Conservation (phyloP, 805 yeast species). For the Pichia cephalocereana region DNA sequence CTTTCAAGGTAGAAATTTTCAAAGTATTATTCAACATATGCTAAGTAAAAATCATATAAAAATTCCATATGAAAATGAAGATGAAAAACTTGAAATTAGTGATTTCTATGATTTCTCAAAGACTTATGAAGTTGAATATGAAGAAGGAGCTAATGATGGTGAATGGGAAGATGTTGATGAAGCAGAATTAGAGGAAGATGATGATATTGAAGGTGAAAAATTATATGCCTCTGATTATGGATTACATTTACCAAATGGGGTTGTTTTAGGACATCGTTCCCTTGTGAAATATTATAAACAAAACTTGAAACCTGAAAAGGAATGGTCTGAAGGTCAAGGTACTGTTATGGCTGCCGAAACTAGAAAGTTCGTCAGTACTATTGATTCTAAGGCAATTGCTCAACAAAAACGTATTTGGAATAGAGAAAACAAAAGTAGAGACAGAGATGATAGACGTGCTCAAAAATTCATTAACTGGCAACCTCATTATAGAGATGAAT, state of each 20-base stretch:
- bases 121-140: slow-evolving; percentile 34
- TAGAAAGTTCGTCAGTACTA: slow-evolving; percentile 37
- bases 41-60: slow-evolving; percentile 75
- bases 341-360: slow-evolving; percentile 74
- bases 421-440: slow-evolving; percentile 40
- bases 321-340: slow-evolving; percentile 53
- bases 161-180: slow-evolving; percentile 28
- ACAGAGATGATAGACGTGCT: slow-evolving; percentile 45
- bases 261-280: slow-evolving; percentile 73
- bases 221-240: slow-evolving; percentile 42
- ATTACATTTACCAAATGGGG: slow-evolving; percentile 67
- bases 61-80: slow-evolving; percentile 77
- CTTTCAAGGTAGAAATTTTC: slow-evolving; percentile 76
- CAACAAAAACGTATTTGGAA: slow-evolving; percentile 52
- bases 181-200: slow-evolving; percentile 28
- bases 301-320: slow-evolving; percentile 40
- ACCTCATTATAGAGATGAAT: slow-evolving; percentile 72
- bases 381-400: slow-evolving; percentile 33
- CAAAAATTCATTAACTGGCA: slow-evolving; percentile 72
- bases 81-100: slow-evolving; percentile 66
- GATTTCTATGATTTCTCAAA: slow-evolving; percentile 80
- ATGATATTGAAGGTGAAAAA: slow-evolving; percentile 24
- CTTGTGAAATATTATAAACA: slow-evolving; percentile 66
- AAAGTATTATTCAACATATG: slow-evolving; percentile 88
- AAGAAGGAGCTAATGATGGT: slow-evolving; percentile 13